Percentiles rank a stretch among this genome's conserved stretches.
phyloP scores from a whole-genome alignment of 176 grass and related monocot species.

The Aegilops longissima region DNA sequence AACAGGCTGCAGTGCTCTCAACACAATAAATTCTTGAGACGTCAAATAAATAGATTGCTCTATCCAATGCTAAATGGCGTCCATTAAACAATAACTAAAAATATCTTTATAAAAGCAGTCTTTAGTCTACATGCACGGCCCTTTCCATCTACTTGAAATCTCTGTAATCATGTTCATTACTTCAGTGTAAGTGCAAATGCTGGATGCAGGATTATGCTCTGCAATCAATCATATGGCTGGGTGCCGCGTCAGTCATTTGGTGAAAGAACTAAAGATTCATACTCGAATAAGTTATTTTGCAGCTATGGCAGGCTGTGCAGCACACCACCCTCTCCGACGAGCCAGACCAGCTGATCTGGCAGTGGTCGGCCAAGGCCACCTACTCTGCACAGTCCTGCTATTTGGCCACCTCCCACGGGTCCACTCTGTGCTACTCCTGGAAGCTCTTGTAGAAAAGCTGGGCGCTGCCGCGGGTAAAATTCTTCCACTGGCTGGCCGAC shows the following conservation, averaged over 20 bases:
- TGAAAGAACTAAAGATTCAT: not conserved
- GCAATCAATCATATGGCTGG: not conserved
- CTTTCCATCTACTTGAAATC: not conserved
- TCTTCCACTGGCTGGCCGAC: too few relatives aligned
- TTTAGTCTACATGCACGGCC: not conserved
- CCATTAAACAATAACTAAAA: conserved; percentile 6
- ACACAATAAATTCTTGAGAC: not conserved
- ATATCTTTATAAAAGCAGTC: conserved; percentile 8
- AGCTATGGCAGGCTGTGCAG: too few relatives aligned
- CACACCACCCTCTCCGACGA: too few relatives aligned
- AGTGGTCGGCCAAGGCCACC: too few relatives aligned
- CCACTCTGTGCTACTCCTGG: too few relatives aligned
- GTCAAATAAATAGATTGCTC: not conserved
- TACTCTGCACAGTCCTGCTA: too few relatives aligned
- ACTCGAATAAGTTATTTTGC: not conserved
- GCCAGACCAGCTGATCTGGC: too few relatives aligned
- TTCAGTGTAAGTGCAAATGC: not conserved
- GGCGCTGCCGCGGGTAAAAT: too few relatives aligned
- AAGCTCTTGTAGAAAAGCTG: too few relatives aligned
- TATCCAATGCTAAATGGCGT: not conserved
- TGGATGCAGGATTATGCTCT: not conserved
- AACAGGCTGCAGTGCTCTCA: not conserved
- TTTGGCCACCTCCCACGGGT: too few relatives aligned
- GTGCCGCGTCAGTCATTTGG: not conserved
- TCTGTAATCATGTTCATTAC: not conserved